Percentiles rank a stretch among this genome's conserved stretches.
Conservation (phyloP, 345 rosid genomes). For the Arabidopsis arenosa region DNA sequence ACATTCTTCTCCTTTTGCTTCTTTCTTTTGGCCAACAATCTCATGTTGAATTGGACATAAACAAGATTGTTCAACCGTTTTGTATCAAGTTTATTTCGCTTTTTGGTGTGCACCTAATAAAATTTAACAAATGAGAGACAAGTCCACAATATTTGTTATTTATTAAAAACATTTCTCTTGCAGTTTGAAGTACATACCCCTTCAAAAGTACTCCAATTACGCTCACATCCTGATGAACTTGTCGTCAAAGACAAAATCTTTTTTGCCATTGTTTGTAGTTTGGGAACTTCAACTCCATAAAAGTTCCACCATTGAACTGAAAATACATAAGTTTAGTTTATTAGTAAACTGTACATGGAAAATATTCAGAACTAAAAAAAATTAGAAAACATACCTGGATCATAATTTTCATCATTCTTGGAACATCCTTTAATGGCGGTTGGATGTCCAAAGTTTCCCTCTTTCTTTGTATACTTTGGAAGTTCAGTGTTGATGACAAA, state of each 20-base stretch:
- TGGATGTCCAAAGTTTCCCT: conserved; percentile 2
- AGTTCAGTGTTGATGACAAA: background rate
- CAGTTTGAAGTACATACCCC: background rate
- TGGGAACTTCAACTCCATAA: background rate
- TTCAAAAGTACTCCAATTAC: conserved; percentile 18
- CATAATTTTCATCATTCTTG: background rate
- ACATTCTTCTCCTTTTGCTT: background rate
- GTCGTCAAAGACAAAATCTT: conserved; percentile 15
- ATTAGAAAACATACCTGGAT: background rate
- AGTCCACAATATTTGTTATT: background rate
- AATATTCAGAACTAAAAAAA: background rate
- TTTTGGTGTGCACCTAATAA: conserved; percentile 12
- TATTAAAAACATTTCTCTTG: background rate
- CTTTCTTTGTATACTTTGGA: background rate
- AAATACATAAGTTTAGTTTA: background rate
- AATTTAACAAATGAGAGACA: background rate
- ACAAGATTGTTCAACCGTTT: conserved; percentile 8
- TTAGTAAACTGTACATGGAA: background rate
- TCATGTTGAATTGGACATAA: conserved; percentile 5
- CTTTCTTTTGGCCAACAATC: conserved; percentile 1
- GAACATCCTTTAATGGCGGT: background rate
- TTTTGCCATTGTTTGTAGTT: background rate
- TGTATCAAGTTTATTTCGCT: background rate
- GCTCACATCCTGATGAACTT: conserved; percentile 9
- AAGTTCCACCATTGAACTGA: conserved; percentile 22